Evolutionary conservation across 345 rosid genomes (phyloP), one percentile per base, ranked within the genome.

Genomic region (Citropsis articulata): DNA sequence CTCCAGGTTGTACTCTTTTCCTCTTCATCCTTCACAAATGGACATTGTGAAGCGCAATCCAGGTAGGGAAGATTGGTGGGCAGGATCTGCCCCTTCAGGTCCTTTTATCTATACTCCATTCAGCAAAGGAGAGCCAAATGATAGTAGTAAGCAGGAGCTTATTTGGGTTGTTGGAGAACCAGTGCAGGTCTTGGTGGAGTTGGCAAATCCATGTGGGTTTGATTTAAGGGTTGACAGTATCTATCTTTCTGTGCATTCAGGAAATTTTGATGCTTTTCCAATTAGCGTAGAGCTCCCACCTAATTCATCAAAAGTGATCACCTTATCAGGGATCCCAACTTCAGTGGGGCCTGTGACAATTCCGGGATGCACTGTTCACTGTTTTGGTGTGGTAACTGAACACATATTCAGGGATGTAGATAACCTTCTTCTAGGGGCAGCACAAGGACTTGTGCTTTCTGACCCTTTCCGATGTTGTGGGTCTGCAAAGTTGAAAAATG

Each of bases 91-190:
- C 78, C 93, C 99, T 83, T 86, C 97, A 16, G 98, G 99, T 73
- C 99, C 99, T 82, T 97, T 97, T 86, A 94, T 97, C 72, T 97
- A 97, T 84, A 97, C 98, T 38, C 98, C 99, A 57, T 97, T 94
- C 84, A 93, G 98, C 92, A 93, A 94, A 85, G 98, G 94, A 79
- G 94, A 91, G 70, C 79, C 92, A 72, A 89, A 76, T 82, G 95
- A 92, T 77, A 89, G 75, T 79, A 82, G 89, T 88, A 94, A 93
- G 87, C 97, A 91, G 79, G 99, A 93, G 79, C 72, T 94, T 75
- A 79, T 89, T 84, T 97, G 99, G 98, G 86, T 97, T 82, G 98
- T 93, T 68, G 98, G 98, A 71, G 99, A 97, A 86, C 98, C 98
- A 2, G 93, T 97, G 66, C 98, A 97, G 82, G 95, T 97, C 82